phyloP scores from a whole-genome alignment of 179 eudicot genomes.

The Spergularia azorica region DNA sequence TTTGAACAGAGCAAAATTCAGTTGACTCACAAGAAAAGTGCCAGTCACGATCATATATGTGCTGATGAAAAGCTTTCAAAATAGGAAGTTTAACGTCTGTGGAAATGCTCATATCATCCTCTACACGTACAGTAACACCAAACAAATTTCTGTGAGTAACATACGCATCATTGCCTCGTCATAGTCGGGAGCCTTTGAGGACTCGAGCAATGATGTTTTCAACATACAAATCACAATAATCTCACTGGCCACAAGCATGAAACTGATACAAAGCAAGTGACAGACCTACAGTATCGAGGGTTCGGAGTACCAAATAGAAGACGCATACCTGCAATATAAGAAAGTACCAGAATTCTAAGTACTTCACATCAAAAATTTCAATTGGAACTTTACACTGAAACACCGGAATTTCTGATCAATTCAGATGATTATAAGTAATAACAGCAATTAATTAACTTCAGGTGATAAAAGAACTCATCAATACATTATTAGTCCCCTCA shows the following conservation, averaged over 20 bases:
- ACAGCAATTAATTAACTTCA: too few relatives aligned
- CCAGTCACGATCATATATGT: constrained; percentile 77
- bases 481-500: neutral
- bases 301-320: constrained; percentile 95
- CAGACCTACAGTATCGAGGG: constrained; percentile 98
- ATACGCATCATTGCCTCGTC: neutral
- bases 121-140: constrained; percentile 38
- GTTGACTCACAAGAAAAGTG: constrained; percentile 83
- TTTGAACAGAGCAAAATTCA: neutral
- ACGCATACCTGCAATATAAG: constrained; percentile 74
- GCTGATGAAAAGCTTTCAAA: constrained; percentile 70
- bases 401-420: too few relatives aligned
- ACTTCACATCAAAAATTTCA: too few relatives aligned
- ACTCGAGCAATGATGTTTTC: too few relatives aligned
- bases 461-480: neutral
- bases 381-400: too few relatives aligned
- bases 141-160: neutral
- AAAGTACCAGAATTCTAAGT: neutral
- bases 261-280: constrained; percentile 17
- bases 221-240: too few relatives aligned
- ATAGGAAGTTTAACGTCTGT: constrained; percentile 87
- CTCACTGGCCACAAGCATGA: too few relatives aligned
- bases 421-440: too few relatives aligned
- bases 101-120: constrained; percentile 92
- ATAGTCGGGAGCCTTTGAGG: too few relatives aligned